These are phyloP conservation scores for Knoxdaviesia proteae DNA, from an alignment of 2,329 filamentous ascomycete genomes.

Conservation along the genomic window DNA sequence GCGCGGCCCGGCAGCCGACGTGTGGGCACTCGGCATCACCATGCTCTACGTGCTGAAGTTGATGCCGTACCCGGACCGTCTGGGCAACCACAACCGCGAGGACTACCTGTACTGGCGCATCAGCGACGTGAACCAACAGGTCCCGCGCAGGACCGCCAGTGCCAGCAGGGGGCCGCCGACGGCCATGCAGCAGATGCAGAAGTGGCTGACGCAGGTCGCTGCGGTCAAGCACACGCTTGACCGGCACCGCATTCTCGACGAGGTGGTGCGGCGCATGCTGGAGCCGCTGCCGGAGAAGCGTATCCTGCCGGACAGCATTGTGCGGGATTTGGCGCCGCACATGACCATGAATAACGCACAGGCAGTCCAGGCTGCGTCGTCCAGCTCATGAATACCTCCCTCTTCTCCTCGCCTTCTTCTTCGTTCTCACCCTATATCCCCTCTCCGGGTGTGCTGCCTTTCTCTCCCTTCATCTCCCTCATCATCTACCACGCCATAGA, in stretches of 20 bases:
- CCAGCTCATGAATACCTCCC: too few species aligned
- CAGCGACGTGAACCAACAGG: constrained; percentile 27
- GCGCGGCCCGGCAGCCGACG: constrained; percentile 32
- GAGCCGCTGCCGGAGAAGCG: constrained; percentile 27
- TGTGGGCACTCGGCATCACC: constrained; percentile 38
- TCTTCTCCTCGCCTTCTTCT: too few species aligned
- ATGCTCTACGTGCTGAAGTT: constrained; percentile 38
- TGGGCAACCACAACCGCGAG: background rate
- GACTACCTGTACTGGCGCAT: constrained; percentile 33
- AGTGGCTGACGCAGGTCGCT: constrained; percentile 32
- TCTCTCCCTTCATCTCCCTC: too few species aligned
- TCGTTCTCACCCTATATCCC: too few species aligned
- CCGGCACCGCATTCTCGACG: constrained; percentile 25
- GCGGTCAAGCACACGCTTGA: constrained; percentile 25
- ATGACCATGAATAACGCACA: too few species aligned
- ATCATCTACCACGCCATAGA: too few species aligned
- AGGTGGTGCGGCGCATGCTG: constrained; percentile 32
- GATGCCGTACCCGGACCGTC: constrained; percentile 30
- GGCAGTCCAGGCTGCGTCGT: too few species aligned
- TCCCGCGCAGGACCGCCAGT: constrained; percentile 15
- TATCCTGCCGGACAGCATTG: constrained; percentile 30
- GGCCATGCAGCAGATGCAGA: constrained; percentile 31
- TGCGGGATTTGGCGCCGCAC: constrained; percentile 16
- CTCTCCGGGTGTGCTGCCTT: too few species aligned
- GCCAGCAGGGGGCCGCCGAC: constrained; percentile 10